phyloP scores from a whole-genome alignment of 2,329 filamentous ascomycete genomes.

The Colletotrichum graminicola region DNA sequence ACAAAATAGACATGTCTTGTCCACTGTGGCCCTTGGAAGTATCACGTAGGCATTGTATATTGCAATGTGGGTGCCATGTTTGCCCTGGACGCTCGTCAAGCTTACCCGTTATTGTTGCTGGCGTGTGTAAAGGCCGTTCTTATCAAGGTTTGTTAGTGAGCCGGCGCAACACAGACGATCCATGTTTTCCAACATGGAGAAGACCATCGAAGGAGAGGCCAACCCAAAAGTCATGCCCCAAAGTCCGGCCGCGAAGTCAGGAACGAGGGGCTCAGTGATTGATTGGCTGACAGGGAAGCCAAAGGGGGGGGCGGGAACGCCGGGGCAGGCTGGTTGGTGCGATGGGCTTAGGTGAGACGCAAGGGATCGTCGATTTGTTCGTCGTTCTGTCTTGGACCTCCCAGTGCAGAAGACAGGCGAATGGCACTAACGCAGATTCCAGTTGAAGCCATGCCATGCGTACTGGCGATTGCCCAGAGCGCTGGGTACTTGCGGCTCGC shows the following conservation, averaged over 20 bases:
- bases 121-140: background rate
- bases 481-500: constrained; percentile 15
- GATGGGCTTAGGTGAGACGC: constrained; percentile 23
- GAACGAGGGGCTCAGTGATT: constrained; percentile 16
- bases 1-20: too few species aligned
- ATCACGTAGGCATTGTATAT: too few species aligned
- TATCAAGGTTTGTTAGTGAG: constrained; percentile 25
- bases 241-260: constrained; percentile 11
- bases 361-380: constrained; percentile 35
- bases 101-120: constrained; percentile 15
- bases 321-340: constrained; percentile 26
- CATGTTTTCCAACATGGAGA: background rate
- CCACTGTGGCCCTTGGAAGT: too few species aligned
- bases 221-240: constrained; percentile 3
- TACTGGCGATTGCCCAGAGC: constrained; percentile 23
- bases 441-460: constrained; percentile 30
- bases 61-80: background rate
- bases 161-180: background rate
- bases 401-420: constrained; percentile 19
- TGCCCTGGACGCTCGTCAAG: background rate
- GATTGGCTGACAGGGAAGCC: constrained; percentile 15
- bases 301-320: constrained; percentile 21
- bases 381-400: constrained; percentile 29
- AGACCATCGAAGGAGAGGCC: background rate
- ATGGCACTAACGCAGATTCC: constrained; percentile 29